Evolutionary conservation across 345 rosid species (phyloP), one percentile per base, ranked within the genome.

Genomic region (Hibiscus mutabilis): DNA sequence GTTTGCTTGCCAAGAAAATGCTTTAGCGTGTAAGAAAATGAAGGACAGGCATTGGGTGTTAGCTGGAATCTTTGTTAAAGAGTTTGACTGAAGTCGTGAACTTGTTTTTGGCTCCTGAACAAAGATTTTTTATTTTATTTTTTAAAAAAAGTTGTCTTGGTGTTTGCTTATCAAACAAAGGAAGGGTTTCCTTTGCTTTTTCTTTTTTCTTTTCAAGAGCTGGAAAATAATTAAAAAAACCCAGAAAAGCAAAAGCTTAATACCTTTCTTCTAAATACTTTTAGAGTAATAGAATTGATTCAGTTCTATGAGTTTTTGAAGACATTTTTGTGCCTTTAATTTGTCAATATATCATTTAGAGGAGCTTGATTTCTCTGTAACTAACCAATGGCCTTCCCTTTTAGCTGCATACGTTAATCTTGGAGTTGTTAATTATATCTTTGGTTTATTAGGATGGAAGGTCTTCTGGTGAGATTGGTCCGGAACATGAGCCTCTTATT

Each of bases 401-500:
- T 56, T 24, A 40, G 15, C 33, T 57, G 22, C 55, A 59, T 35
- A 29, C 31, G 58, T 76, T 61, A 71, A n/a, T 69, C 42, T 12
- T 12, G 70, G 21, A 69, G 31, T 77, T 75, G 14, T 18, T 77
- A 12, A 24, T 15, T 58, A 7, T 60, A 14, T 71, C 59, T 62
- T 40, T 77, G 44, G 49, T 72, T 31, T 77, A 53, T 33, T 80
- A 89, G 93, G 85, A 53, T 64, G 88, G 82, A 56, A 86, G 82
- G 79, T 66, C 86, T 75, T 83, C 89, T 22, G 87, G 84, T 24
- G 98, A 91, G 89, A 86, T 84, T 60, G 84, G 73, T 56, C 16
- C 70, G 53, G 83, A 76, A 33, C 85, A 83, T 46, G 95, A 88
- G 79, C 95, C 92, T 80, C 94, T 94, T 72, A 77, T 90, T 79